Evolutionary conservation across 768 basidiomycete genomes (phyloP), one percentile per base, ranked within the genome.

Genomic region (Podaxis mareebaensis): DNA sequence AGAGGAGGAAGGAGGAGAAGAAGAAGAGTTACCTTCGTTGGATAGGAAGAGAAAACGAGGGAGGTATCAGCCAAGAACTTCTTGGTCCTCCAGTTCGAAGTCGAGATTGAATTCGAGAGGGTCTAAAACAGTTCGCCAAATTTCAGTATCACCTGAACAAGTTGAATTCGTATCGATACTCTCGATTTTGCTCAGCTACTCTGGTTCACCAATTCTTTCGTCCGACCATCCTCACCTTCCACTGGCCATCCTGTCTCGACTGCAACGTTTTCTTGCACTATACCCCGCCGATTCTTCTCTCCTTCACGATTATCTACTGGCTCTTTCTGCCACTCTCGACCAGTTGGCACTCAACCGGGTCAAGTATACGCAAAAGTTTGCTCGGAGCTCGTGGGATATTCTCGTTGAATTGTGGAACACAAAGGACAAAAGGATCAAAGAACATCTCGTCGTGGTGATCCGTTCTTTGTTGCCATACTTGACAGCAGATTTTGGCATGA

Each of bases 281-380:
- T 92, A 91, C 70, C 83, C 88, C 1, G 67, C 78, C 8, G 94
- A 97, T 68, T 91, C 92, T 1, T 90, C 91, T 2, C 81, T 95
- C 13, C 87, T 95, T 67, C 83, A 87, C 15, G 85, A 94, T 67
- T 91, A 90, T 53, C 79, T 99, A 22, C 74, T 78, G 5, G 83
- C 87, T 3, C 73, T 96, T 46, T 88, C 89, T 60, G 79, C 87
- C 2, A 81, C 88, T 1, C 83, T 99, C 7, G 83, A 81, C 2
- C 88, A 92, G 60, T 74, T 95, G n/a, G 85, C 93, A 2, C 76
- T 96, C 60, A 99, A 99, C 71, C 82, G 77, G 63, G 85, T 82
- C 46, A 70, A 79, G 7, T 81, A 83, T 2, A 83, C 93, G 40
- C 79, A 82, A 7, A 73, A 73, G 17, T 89, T 93, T 66, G 90